Conservation (phyloP, 2,329 filamentous ascomycete genomes). For the Trichoderma sp. region DNA sequence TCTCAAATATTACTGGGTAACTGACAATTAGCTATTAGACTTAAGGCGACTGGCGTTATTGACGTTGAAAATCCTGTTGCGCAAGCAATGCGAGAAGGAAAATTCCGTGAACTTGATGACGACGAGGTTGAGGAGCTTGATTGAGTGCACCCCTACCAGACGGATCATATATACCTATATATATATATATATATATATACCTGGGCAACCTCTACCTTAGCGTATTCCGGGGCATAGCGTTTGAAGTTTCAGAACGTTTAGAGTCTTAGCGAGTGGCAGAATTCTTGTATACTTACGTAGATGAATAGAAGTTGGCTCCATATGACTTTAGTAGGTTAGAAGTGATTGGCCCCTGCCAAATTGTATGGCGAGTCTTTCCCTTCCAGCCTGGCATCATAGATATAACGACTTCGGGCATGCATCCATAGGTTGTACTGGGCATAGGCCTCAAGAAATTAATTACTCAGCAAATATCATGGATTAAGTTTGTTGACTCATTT, state of each 20-base stretch:
- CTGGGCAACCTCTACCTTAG: not conserved
- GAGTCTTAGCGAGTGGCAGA: not conserved
- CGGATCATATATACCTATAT: not conserved
- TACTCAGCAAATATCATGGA: not conserved
- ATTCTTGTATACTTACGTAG: not conserved
- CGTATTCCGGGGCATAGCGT: not conserved
- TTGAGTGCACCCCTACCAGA: conserved; percentile 20
- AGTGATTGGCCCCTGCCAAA: not conserved
- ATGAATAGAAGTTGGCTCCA: not conserved
- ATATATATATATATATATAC: not conserved
- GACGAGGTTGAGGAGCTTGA: conserved; percentile 54
- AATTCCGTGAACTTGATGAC: conserved; percentile 69
- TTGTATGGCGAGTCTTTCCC: not conserved
- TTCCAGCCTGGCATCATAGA: not conserved
- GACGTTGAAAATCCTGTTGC: conserved; percentile 79
- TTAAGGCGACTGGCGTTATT: conserved; percentile 76
- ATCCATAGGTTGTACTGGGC: not conserved
- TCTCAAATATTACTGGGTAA: not conserved
- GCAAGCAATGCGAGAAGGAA: conserved; percentile 68
- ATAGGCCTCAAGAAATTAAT: not conserved
- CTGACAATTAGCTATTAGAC: conserved; percentile 42
- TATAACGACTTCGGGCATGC: not conserved
- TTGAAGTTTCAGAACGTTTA: not conserved
- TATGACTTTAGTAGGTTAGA: not conserved
- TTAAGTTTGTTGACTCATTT: not conserved